Conservation (phyloP, 2,329 filamentous ascomycete species). For the Triangularia setosa region DNA sequence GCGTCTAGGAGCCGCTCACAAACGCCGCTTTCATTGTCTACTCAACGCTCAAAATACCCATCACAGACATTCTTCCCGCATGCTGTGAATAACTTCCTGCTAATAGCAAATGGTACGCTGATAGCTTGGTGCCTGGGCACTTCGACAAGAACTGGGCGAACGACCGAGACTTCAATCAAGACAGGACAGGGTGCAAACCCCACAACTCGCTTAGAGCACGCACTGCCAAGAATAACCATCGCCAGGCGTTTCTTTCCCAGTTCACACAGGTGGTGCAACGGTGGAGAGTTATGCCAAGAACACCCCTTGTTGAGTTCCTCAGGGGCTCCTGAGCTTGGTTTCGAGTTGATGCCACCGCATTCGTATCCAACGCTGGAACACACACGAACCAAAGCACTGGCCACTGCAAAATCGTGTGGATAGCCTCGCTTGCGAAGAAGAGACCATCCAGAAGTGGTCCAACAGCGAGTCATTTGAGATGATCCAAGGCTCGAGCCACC, state of each 20-base stretch:
- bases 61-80: neutral
- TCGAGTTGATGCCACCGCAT: constrained; percentile 12
- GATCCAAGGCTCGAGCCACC: neutral
- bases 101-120: neutral
- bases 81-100: neutral
- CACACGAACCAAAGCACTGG: neutral
- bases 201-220: constrained; percentile 6
- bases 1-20: neutral
- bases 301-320: neutral
- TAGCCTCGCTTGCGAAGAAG: constrained; percentile 6
- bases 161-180: neutral
- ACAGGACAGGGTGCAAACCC: constrained; percentile 5
- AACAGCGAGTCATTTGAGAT: neutral
- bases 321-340: constrained; percentile 9
- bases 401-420: constrained; percentile 1
- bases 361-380: constrained; percentile 15
- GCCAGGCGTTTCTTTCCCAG: constrained; percentile 11
- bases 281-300: neutral
- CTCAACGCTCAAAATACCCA: neutral
- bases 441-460: neutral
- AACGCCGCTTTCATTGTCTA: neutral
- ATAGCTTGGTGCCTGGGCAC: neutral
- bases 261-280: constrained; percentile 14
- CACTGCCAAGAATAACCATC: constrained; percentile 12
- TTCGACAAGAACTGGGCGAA: neutral